Conservation (phyloP, 1,139 yeast species). For the Kodamaea ohmeri region DNA sequence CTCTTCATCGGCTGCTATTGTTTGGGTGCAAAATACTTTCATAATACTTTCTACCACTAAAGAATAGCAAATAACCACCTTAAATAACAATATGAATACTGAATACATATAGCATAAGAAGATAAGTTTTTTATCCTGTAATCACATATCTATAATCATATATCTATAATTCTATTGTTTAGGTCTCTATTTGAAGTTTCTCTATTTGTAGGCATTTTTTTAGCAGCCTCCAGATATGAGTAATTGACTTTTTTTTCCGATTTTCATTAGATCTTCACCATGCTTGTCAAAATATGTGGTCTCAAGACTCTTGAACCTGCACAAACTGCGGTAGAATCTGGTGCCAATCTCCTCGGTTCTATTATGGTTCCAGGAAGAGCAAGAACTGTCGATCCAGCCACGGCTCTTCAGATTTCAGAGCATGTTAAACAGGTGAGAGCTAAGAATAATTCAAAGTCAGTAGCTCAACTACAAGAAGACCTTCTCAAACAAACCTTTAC, state of each 20-base stretch:
- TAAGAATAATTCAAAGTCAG: constrained; percentile 14
- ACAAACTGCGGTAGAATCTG: constrained; percentile 56
- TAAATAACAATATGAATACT: too few species aligned
- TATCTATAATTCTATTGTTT: too few species aligned
- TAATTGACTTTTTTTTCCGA: not conserved
- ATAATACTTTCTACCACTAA: too few species aligned
- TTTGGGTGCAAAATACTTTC: too few species aligned
- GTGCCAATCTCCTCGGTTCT: constrained; percentile 79
- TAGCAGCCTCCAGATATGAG: not conserved
- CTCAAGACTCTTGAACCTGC: constrained; percentile 70
- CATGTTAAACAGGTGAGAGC: constrained; percentile 25
- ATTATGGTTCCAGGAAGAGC: constrained; percentile 81
- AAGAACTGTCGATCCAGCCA: constrained; percentile 59
- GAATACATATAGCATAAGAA: too few species aligned
- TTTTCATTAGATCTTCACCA: too few species aligned
- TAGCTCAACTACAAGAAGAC: constrained; percentile 15
- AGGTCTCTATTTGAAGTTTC: too few species aligned
- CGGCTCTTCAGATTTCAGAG: constrained; percentile 54
- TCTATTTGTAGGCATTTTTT: not conserved
- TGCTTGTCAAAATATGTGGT: constrained; percentile 79
- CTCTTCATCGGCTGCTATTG: too few species aligned
- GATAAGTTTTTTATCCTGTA: too few species aligned
- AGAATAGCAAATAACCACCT: too few species aligned
- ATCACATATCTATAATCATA: too few species aligned
- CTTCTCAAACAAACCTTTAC: constrained; percentile 19